Conservation (phyloP, 495 filamentous ascomycete genomes). For the Corynascus novoguineensis region DNA sequence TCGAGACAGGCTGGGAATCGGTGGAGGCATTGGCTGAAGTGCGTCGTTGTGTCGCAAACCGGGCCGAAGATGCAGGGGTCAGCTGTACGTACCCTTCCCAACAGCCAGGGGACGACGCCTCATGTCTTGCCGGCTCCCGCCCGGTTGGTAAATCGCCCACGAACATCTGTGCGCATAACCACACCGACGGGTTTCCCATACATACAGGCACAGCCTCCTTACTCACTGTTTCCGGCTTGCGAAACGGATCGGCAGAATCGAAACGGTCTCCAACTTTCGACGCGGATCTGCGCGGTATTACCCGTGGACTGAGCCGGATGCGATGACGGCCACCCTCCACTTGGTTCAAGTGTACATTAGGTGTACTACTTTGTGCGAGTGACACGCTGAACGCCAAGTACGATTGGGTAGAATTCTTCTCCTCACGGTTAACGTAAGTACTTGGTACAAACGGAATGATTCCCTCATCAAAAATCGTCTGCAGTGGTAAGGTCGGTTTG, state of each 20-base stretch:
- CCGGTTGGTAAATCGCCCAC: conserved; percentile 23
- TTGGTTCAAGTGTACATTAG: too few species aligned
- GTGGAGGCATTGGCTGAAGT: conserved; percentile 6
- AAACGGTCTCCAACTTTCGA: neutral
- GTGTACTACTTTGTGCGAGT: too few species aligned
- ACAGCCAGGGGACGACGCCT: conserved; percentile 13
- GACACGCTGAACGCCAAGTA: too few species aligned
- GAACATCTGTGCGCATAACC: conserved; percentile 18
- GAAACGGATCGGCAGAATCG: neutral
- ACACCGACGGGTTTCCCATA: conserved; percentile 7
- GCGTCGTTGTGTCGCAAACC: conserved; percentile 10
- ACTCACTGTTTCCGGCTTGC: conserved; percentile 3
- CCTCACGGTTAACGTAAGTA: conserved; percentile 14
- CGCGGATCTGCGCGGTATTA: conserved; percentile 4
- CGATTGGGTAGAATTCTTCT: neutral
- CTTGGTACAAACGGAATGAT: conserved; percentile 6
- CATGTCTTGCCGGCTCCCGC: conserved; percentile 21
- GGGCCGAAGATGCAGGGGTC: conserved; percentile 22
- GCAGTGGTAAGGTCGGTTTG: conserved; percentile 9
- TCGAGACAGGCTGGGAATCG: neutral
- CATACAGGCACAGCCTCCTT: neutral
- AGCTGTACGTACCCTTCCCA: conserved; percentile 17
- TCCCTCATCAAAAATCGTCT: conserved; percentile 13
- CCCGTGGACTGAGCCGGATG: neutral
- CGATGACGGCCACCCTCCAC: neutral